These are phyloP conservation scores for Fusarium lateritium DNA, from an alignment of 2,329 filamentous ascomycete species.

Conservation along the genomic window DNA sequence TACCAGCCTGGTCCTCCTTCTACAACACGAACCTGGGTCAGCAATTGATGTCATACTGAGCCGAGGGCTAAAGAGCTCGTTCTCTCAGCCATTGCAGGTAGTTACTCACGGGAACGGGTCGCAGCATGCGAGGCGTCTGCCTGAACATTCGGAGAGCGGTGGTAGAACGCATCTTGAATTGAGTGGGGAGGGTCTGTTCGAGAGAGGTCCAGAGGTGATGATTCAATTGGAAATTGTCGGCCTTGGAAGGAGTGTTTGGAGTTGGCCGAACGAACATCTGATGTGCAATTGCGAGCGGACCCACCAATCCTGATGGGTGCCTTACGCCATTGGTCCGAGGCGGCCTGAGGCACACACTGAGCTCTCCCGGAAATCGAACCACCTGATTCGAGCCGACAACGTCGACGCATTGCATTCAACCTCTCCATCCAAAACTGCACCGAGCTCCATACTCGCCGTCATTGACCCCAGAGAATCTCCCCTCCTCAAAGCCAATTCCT, in stretches of 20 bases:
- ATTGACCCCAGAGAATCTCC: slow-evolving; percentile 49
- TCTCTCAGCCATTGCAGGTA: slow-evolving; percentile 39
- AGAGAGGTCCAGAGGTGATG: slow-evolving; percentile 48
- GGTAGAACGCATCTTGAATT: slow-evolving; percentile 75
- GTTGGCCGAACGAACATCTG: slow-evolving; percentile 54
- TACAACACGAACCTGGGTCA: slow-evolving; percentile 54
- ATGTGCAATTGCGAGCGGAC: slow-evolving; percentile 54
- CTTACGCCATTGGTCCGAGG: slow-evolving; percentile 55
- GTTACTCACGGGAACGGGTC: slow-evolving; percentile 77
- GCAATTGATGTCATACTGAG: slow-evolving; percentile 45
- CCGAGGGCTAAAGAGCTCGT: slow-evolving; percentile 40
- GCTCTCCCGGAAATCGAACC: slow-evolving; percentile 55
- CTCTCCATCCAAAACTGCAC: slow-evolving; percentile 50
- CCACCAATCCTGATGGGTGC: slow-evolving; percentile 53
- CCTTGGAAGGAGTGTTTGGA: slow-evolving; percentile 50
- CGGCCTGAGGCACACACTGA: slow-evolving; percentile 59
- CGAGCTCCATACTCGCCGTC: slow-evolving; percentile 56
- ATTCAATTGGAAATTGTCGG: slow-evolving; percentile 54
- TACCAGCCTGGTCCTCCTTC: slow-evolving; percentile 79
- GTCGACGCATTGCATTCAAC: slow-evolving; percentile 55
- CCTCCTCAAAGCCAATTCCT: slow-evolving; percentile 43
- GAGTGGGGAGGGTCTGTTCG: slow-evolving; percentile 50
- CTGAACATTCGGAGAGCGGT: slow-evolving; percentile 77
- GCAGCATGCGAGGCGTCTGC: slow-evolving; percentile 76
- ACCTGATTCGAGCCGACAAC: slow-evolving; percentile 59